Percentiles rank a stretch among this genome's conserved stretches.
These are phyloP conservation scores for Penicillium sp. DNA, from an alignment of 2,329 filamentous ascomycete species.

Conservation along the genomic window DNA sequence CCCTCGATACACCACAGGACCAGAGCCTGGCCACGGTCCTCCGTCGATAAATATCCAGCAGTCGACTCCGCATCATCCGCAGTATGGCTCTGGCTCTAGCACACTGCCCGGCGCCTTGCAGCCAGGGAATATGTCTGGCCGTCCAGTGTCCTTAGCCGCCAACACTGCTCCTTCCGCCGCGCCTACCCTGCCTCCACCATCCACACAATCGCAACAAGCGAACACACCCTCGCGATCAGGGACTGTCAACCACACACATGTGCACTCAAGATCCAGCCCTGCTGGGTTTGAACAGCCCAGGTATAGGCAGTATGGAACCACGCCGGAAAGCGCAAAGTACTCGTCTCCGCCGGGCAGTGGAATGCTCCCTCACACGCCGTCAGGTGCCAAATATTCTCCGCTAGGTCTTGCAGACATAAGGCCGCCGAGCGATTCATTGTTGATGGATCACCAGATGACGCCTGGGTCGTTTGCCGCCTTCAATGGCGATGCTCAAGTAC, in stretches of 20 bases:
- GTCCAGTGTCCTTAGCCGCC: constrained; percentile 50
- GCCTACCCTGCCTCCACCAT: constrained; percentile 52
- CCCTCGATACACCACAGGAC: constrained; percentile 41
- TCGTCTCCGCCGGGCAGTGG: constrained; percentile 43
- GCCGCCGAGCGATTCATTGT: constrained; percentile 75
- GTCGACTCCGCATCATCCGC: constrained; percentile 46
- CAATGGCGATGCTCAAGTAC: constrained; percentile 63
- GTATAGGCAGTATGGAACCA: constrained; percentile 61
- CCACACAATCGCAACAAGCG: constrained; percentile 40
- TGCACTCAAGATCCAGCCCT: constrained; percentile 82
- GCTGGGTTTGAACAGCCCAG: constrained; percentile 58
- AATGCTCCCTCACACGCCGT: constrained; percentile 51
- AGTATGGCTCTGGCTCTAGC: constrained; percentile 43
- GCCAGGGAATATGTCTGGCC: constrained; percentile 45
- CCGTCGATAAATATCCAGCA: constrained; percentile 60
- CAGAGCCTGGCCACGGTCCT: constrained; percentile 45
- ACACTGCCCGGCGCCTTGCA: constrained; percentile 60
- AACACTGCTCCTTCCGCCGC: constrained; percentile 57
- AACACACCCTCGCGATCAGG: constrained; percentile 59
- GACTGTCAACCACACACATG: constrained; percentile 44
- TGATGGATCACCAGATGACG: constrained; percentile 67
- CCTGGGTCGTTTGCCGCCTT: constrained; percentile 53
- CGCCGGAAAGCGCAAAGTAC: constrained; percentile 66
- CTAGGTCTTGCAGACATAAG: constrained; percentile 89
- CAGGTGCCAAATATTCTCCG: constrained; percentile 71